These are phyloP conservation scores for Solanum lignicaule DNA, from an alignment of 257 asterid species.

Conservation along the genomic window DNA sequence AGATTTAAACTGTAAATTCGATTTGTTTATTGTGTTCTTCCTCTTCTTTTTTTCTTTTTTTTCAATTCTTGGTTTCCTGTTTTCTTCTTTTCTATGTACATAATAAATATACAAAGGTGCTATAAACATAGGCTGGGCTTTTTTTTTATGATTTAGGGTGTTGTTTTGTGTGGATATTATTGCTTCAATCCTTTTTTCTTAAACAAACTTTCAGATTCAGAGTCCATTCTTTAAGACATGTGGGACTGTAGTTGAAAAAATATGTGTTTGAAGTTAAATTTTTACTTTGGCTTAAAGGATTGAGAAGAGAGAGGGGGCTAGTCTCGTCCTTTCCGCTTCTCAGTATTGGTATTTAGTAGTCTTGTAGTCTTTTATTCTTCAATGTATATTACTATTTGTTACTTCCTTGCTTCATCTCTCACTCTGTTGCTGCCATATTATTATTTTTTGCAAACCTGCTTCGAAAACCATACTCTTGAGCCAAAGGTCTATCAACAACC, in stretches of 20 bases:
- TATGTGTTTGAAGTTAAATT: not conserved
- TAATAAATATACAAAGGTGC: conserved; percentile 6
- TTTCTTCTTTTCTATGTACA: not conserved
- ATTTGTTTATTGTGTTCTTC: not conserved
- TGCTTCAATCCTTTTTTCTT: not conserved
- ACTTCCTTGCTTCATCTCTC: not conserved
- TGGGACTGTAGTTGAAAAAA: not conserved
- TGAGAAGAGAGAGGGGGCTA: not conserved
- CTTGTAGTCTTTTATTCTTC: not conserved
- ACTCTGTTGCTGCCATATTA: not conserved
- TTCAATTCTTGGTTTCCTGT: not conserved
- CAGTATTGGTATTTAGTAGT: not conserved
- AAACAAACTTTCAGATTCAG: not conserved
- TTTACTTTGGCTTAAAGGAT: not conserved
- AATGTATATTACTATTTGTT: not conserved
- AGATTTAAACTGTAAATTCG: not conserved
- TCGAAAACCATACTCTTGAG: not conserved
- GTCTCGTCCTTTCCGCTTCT: not conserved
- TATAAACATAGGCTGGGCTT: conserved; percentile 7
- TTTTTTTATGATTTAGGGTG: not conserved
- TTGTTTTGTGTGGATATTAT: not conserved
- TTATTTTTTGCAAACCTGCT: not conserved
- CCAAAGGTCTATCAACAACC: not conserved
- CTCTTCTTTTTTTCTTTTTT: not conserved
- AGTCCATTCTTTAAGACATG: not conserved